Evolutionary conservation across 2,329 filamentous ascomycete species (phyloP).

Genomic region (Scedosporium aurantiacum): DNA sequence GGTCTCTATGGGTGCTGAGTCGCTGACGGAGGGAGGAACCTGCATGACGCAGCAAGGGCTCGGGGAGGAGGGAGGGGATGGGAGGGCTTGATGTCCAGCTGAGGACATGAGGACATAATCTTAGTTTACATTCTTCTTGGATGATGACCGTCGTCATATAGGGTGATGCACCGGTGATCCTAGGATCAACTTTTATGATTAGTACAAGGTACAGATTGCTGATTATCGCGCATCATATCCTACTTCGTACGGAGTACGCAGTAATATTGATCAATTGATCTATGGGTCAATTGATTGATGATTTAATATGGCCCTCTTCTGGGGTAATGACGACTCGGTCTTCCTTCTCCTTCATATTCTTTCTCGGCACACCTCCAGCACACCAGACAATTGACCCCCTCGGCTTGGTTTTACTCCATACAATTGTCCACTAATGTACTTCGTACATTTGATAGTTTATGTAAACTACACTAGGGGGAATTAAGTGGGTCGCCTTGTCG

Average conservation of each 20-base stretch:
- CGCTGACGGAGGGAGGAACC: background rate
- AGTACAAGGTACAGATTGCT: background rate
- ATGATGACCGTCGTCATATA: background rate
- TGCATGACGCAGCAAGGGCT: background rate
- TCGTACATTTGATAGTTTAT: no score
- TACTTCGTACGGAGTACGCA: no score
- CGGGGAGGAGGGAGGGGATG: background rate
- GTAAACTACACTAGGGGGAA: background rate
- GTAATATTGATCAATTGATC: no score
- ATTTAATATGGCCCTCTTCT: no score
- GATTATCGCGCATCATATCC: background rate
- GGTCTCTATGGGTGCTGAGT: background rate
- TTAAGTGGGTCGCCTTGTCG: background rate
- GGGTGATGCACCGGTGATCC: conserved; percentile 2
- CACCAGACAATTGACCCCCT: no score
- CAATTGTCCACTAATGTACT: no score
- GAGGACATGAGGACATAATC: background rate
- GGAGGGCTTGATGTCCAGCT: background rate
- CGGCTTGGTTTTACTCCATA: no score
- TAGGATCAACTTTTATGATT: background rate
- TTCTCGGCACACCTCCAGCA: no score
- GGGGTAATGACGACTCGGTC: no score
- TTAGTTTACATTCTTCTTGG: background rate
- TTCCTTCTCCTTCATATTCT: no score
- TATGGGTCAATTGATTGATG: no score